Conservation (phyloP, 2,329 filamentous ascomycete genomes). For the Hymenoscyphus salicellus region DNA sequence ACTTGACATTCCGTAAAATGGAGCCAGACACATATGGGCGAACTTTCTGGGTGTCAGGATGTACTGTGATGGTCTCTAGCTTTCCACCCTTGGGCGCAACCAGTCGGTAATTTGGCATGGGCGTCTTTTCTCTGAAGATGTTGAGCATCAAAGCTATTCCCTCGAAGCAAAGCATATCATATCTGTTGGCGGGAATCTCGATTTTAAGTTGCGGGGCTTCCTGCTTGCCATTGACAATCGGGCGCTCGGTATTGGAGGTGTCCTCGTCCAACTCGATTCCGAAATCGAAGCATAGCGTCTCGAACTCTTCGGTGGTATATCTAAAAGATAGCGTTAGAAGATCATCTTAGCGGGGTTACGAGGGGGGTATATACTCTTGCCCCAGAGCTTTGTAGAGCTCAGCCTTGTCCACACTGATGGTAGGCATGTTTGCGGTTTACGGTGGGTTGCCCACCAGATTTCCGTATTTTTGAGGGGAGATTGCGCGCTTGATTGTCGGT, state of each 20-base stretch:
- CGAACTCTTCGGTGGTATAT: constrained; percentile 90
- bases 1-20: constrained; percentile 84
- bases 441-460: constrained; percentile 15
- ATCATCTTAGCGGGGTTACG: constrained; percentile 23
- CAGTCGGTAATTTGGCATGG: constrained; percentile 76
- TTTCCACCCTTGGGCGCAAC: constrained; percentile 69
- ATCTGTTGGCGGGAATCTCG: constrained; percentile 93
- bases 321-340: constrained; percentile 44
- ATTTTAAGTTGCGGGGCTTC: constrained; percentile 94
- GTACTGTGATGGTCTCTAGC: constrained; percentile 76
- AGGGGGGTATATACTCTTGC: constrained; percentile 63
- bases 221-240: constrained; percentile 72
- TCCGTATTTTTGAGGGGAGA: background rate
- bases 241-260: constrained; percentile 52
- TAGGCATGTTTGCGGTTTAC: constrained; percentile 69
- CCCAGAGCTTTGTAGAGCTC: constrained; percentile 91
- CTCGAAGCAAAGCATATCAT: constrained; percentile 95
- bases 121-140: constrained; percentile 77
- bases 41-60: constrained; percentile 70
- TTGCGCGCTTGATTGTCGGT: background rate
- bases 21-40: constrained; percentile 86
- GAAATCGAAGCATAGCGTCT: constrained; percentile 97
- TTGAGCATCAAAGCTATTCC: constrained; percentile 94
- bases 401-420: constrained; percentile 94
- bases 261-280: constrained; percentile 96